phyloP scores from a whole-genome alignment of 2,329 filamentous ascomycete species.

The Paecilomyces formosus region DNA sequence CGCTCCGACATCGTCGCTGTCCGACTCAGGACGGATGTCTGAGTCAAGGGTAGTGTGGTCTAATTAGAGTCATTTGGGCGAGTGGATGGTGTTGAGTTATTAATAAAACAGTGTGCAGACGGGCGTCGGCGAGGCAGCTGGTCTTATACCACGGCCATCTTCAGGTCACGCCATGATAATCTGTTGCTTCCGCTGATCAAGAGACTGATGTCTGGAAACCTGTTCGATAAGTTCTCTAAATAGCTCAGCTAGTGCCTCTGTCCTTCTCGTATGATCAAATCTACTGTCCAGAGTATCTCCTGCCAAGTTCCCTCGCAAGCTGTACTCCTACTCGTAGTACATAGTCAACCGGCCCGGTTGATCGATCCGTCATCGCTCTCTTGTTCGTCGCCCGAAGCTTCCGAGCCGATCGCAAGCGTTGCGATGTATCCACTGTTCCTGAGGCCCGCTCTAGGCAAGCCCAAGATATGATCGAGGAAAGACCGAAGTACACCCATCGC shows the following conservation, averaged over 20 bases:
- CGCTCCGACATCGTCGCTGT: not conserved
- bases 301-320: constrained; percentile 1
- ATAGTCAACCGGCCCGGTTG: not conserved
- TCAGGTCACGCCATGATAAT: not conserved
- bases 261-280: constrained; percentile 3
- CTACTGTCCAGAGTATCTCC: not conserved
- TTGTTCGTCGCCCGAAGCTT: not conserved
- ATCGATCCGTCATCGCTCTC: not conserved
- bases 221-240: not conserved
- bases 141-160: not conserved
- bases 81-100: not conserved
- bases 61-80: not conserved
- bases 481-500: not conserved
- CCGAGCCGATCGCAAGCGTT: not conserved
- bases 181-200: not conserved
- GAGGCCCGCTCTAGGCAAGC: not conserved
- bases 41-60: not conserved
- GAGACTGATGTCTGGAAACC: not conserved
- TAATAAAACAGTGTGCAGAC: not conserved
- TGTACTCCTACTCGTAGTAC: constrained; percentile 3
- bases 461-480: not conserved
- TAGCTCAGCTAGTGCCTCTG: not conserved
- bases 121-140: not conserved
- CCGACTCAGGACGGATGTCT: not conserved
- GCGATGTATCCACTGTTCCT: not conserved